Evolutionary conservation across 306 rosid species (phyloP).

Genomic region (Lupinus albus): DNA sequence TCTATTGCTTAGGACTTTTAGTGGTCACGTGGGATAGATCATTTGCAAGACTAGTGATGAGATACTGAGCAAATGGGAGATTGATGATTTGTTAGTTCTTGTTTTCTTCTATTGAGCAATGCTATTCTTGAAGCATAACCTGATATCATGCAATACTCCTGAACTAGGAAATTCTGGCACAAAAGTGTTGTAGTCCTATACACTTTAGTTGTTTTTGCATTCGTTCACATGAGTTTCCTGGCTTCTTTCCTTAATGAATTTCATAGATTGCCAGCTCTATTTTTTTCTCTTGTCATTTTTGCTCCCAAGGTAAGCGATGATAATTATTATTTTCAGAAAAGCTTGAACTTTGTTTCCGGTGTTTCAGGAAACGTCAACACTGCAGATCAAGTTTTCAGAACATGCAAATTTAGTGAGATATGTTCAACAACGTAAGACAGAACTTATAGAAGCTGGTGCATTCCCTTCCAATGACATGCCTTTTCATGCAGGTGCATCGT

Average conservation of each 20-base stretch:
- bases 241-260: slow-evolving; percentile 14
- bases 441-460: slow-evolving; percentile 54
- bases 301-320: not conserved
- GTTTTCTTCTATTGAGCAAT: slow-evolving; percentile 15
- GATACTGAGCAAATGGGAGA: slow-evolving; percentile 10
- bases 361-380: slow-evolving; percentile 66
- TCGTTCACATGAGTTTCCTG: slow-evolving; percentile 4
- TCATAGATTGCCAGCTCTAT: not conserved
- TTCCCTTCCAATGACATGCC: slow-evolving; percentile 44
- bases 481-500: slow-evolving; percentile 49
- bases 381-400: slow-evolving; percentile 65
- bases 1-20: not conserved
- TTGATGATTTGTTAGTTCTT: not conserved
- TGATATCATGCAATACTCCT: slow-evolving; percentile 12
- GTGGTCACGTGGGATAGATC: not conserved
- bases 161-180: slow-evolving; percentile 21
- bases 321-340: slow-evolving; percentile 11
- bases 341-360: slow-evolving; percentile 27
- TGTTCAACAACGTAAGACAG: slow-evolving; percentile 56
- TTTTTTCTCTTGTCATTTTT: not conserved
- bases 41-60: slow-evolving; percentile 1
- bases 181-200: not conserved
- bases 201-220: slow-evolving; percentile 17
- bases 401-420: slow-evolving; percentile 66
- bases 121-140: slow-evolving; percentile 24